Evolutionary conservation across 2,329 filamentous ascomycete species (phyloP), one percentile per base, ranked within the genome.

Genomic region (Aspergillus ustus): DNA sequence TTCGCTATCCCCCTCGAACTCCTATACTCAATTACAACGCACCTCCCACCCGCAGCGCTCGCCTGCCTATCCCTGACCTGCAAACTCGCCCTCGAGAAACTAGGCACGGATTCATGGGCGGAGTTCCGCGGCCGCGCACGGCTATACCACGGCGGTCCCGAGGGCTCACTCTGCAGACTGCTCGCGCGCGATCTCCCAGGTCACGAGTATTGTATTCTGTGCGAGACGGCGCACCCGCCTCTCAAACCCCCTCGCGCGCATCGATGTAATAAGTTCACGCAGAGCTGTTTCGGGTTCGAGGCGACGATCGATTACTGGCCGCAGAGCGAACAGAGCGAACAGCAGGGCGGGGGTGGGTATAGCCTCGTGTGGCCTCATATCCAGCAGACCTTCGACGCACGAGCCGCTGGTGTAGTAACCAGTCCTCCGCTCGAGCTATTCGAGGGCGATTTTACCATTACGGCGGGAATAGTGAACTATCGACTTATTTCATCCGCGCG

Each of bases 221-320:
- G 61, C 37, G 49, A 57, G 46, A 55, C 50, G 4, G 17, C 54
- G 2, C 61, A 60, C n/a, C 52, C 57, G 5, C 57, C 57, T 1
- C 37, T 57, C 1, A 57, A 31, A 9, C 61, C 28, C 2, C 52
- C 61, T 0, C 44, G 19, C 11, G 61, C 53, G 7, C 61, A 57
- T 19, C 57, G 57, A 19, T 20, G 17, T 3, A 57, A 53, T 2
- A 60, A 51, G 31, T 45, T 49, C 20, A 57, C 61, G 8, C 57
- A 54, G 19, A 17, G 7, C 6, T 63, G 57, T 48, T 40, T 60
- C 8, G 57, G 61, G 1, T 57, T 54, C 7, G 25, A 44, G 3
- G 52, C 56, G 1, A 22, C 37, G 1, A 54, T 63, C 17, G 53
- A 63, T 15, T 60, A 49, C 48, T 60, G 57, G 57, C 61, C 61